These are phyloP conservation scores for Lactarius sp. DNA, from an alignment of 768 basidiomycete genomes.

Conservation along the genomic window DNA sequence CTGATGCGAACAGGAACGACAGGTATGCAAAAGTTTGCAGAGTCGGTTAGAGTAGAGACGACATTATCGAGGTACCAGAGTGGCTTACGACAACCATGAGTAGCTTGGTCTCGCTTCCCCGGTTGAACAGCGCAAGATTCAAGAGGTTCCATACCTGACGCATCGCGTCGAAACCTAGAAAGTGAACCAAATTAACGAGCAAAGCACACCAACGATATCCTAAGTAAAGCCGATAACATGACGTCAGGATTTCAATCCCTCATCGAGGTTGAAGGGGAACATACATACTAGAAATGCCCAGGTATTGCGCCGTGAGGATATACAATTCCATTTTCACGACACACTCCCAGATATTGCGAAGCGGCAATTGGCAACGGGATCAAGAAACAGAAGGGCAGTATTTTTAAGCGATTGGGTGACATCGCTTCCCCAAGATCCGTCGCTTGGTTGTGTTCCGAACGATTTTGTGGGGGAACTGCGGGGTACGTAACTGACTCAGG, in stretches of 20 bases:
- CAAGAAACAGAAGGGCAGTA: background rate
- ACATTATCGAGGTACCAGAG: background rate
- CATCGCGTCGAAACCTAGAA: background rate
- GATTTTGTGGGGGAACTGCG: background rate
- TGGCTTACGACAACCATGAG: background rate
- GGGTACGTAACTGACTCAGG: background rate
- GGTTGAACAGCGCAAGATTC: background rate
- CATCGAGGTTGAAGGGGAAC: too few relatives aligned
- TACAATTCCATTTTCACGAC: too few relatives aligned
- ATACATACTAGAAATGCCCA: too few relatives aligned
- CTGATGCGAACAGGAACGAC: conserved; percentile 13
- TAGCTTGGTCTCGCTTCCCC: background rate
- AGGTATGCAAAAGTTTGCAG: background rate
- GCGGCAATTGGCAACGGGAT: too few relatives aligned
- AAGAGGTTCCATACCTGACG: background rate
- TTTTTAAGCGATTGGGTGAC: background rate
- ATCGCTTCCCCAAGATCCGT: background rate
- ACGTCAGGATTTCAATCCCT: too few relatives aligned
- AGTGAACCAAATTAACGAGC: too few relatives aligned
- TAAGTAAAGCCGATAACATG: too few relatives aligned
- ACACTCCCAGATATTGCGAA: too few relatives aligned
- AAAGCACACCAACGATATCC: too few relatives aligned
- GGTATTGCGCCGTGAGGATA: too few relatives aligned
- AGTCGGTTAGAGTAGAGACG: background rate
- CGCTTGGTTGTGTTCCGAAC: background rate